These are phyloP conservation scores for Penstemon newberryi DNA, from an alignment of 257 asterid species.

Conservation along the genomic window DNA sequence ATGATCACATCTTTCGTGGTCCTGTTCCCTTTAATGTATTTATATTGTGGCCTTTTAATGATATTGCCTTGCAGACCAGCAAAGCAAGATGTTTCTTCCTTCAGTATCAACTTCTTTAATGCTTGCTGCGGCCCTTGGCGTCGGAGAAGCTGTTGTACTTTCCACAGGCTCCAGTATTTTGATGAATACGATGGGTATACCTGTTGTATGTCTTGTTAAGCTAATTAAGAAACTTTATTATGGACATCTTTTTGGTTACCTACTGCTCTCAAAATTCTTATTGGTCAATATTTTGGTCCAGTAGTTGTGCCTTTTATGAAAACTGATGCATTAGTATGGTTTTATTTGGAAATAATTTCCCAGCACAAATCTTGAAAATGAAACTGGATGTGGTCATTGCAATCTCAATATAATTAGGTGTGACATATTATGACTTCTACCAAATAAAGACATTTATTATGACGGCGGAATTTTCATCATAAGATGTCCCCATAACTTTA, in stretches of 20 bases:
- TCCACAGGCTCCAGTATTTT: constrained; percentile 65
- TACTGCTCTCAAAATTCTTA: not conserved
- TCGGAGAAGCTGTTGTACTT: constrained; percentile 75
- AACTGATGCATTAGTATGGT: constrained; percentile 15
- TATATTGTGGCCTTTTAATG: constrained; percentile 18
- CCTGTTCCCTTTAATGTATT: constrained; percentile 14
- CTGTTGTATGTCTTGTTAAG: constrained; percentile 79
- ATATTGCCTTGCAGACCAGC: constrained; percentile 44
- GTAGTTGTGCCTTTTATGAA: not conserved
- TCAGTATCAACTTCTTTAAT: constrained; percentile 79
- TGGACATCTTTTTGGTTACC: constrained; percentile 17
- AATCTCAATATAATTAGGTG: constrained; percentile 10
- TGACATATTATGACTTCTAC: not conserved
- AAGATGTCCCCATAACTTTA: not conserved
- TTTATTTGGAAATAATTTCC: constrained; percentile 18
- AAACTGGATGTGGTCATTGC: constrained; percentile 1
- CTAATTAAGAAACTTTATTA: constrained; percentile 32
- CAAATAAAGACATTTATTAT: not conserved
- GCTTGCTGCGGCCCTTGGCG: constrained; percentile 86
- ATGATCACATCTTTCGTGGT: constrained; percentile 10
- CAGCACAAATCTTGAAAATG: not conserved
- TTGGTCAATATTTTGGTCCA: not conserved
- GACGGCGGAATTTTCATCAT: constrained; percentile 1
- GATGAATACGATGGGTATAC: constrained; percentile 87
- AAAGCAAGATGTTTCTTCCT: constrained; percentile 63